phyloP scores from a whole-genome alignment of 768 basidiomycete genomes.

The Tricholoma hemisulphureum region DNA sequence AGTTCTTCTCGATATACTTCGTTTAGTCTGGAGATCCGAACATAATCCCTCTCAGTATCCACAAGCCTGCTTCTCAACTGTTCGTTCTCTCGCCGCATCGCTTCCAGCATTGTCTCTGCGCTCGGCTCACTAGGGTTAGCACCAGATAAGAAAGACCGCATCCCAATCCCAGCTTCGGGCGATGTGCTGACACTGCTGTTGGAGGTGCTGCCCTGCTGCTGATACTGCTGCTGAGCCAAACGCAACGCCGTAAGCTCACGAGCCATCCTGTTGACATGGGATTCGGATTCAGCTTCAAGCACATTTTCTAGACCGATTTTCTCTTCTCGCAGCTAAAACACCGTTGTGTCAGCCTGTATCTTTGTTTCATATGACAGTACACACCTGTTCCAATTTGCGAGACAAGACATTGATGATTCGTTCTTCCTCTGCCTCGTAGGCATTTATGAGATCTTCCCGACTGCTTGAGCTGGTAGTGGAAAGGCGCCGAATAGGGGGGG shows the following conservation, averaged over 20 bases:
- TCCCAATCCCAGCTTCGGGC: slow-evolving; percentile 31
- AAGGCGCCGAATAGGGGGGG: slow-evolving; percentile 61
- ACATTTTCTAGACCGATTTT: slow-evolving; percentile 81
- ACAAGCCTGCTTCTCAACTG: slow-evolving; percentile 62
- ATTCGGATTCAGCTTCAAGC: slow-evolving; percentile 84
- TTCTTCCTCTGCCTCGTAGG: slow-evolving; percentile 89
- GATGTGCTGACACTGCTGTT: slow-evolving; percentile 29
- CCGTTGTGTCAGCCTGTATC: neutral
- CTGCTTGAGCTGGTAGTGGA: slow-evolving; percentile 53
- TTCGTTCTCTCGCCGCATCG: slow-evolving; percentile 79
- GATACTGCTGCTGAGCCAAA: slow-evolving; percentile 53
- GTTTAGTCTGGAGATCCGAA: slow-evolving; percentile 70
- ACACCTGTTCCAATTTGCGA: slow-evolving; percentile 79
- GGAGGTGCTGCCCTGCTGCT: slow-evolving; percentile 33
- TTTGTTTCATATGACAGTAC: slow-evolving; percentile 12
- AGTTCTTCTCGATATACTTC: slow-evolving; percentile 85
- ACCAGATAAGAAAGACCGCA: slow-evolving; percentile 28
- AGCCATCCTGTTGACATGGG: slow-evolving; percentile 74
- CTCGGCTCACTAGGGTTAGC: slow-evolving; percentile 36
- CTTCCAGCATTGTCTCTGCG: slow-evolving; percentile 65
- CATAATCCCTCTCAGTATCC: slow-evolving; percentile 75
- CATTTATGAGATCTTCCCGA: slow-evolving; percentile 79
- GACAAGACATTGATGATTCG: slow-evolving; percentile 82
- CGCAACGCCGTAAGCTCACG: slow-evolving; percentile 68
- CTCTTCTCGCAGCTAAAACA: slow-evolving; percentile 69